These are phyloP conservation scores for Sordariomycetes sp. DNA, from an alignment of 2,329 filamentous ascomycete species.

Conservation along the genomic window DNA sequence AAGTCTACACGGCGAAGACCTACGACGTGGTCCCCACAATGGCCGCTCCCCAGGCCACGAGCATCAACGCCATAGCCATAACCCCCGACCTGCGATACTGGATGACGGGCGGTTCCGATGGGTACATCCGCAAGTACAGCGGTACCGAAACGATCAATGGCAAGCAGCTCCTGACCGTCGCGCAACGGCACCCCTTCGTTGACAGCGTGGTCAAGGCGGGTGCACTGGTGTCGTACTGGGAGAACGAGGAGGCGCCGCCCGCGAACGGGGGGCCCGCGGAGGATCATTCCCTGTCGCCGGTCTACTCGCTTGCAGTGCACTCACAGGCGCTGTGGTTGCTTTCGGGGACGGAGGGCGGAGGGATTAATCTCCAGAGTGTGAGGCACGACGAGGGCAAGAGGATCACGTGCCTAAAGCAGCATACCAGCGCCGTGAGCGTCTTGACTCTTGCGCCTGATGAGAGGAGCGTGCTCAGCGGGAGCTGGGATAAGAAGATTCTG, in stretches of 20 bases:
- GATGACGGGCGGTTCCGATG: slow-evolving; percentile 86
- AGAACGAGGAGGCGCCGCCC: slow-evolving; percentile 68
- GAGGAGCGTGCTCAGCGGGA: slow-evolving; percentile 72
- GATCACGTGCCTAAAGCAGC: slow-evolving; percentile 67
- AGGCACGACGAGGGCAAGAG: slow-evolving; percentile 90
- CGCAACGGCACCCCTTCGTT: slow-evolving; percentile 91
- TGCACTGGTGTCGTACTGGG: slow-evolving; percentile 93
- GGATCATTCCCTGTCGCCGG: slow-evolving; percentile 63
- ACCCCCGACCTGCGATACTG: slow-evolving; percentile 93
- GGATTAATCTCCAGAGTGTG: slow-evolving; percentile 86
- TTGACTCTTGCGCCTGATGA: slow-evolving; percentile 72
- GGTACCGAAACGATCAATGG: slow-evolving; percentile 91
- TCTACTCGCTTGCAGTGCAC: slow-evolving; percentile 88
- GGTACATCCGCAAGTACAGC: slow-evolving; percentile 94
- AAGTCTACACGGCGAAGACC: slow-evolving; percentile 63
- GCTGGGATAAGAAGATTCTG: slow-evolving; percentile 80
- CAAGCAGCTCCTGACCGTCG: slow-evolving; percentile 84
- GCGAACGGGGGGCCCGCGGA: slow-evolving; percentile 29
- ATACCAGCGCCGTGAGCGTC: slow-evolving; percentile 86
- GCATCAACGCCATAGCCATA: slow-evolving; percentile 81
- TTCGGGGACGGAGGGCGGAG: slow-evolving; percentile 79
- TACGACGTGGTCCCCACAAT: slow-evolving; percentile 98
- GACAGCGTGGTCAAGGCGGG: slow-evolving; percentile 95
- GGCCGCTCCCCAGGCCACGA: slow-evolving; percentile 89
- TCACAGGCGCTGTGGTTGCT: slow-evolving; percentile 84